phyloP scores from a whole-genome alignment of 768 basidiomycete genomes.

The Leccinum aurantiacum region DNA sequence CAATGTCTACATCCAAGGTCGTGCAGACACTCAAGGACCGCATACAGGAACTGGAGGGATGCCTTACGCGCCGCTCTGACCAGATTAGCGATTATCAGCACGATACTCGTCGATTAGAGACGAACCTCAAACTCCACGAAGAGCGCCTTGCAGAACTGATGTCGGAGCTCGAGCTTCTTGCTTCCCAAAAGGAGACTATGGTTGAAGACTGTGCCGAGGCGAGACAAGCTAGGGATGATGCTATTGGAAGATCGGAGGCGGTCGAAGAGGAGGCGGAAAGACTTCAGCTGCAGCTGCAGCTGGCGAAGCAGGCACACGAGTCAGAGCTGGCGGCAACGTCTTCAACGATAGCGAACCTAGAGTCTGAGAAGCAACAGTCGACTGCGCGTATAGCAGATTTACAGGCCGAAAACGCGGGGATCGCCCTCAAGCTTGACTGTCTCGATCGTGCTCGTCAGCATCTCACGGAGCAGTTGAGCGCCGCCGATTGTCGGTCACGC shows the following conservation, averaged over 20 bases:
- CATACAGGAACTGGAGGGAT: slow-evolving; percentile 65
- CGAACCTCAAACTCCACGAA: slow-evolving; percentile 71
- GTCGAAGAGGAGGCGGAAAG: slow-evolving; percentile 62
- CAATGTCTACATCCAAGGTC: slow-evolving; percentile 58
- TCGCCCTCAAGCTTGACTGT: slow-evolving; percentile 16
- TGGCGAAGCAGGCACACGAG: slow-evolving; percentile 29
- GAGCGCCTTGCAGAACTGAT: slow-evolving; percentile 72
- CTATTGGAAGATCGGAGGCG: slow-evolving; percentile 53
- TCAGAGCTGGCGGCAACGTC: slow-evolving; percentile 39
- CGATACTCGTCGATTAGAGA: slow-evolving; percentile 74
- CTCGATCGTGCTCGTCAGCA: slow-evolving; percentile 10
- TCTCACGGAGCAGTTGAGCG: slow-evolving; percentile 13
- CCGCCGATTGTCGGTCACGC: slow-evolving; percentile 5
- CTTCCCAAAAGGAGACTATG: slow-evolving; percentile 74
- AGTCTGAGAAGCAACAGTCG: slow-evolving; percentile 32
- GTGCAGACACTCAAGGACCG: slow-evolving; percentile 57
- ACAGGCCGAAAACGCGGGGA: slow-evolving; percentile 16
- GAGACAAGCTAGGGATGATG: slow-evolving; percentile 68
- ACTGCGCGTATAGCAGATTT: slow-evolving; percentile 15
- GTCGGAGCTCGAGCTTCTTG: slow-evolving; percentile 62
- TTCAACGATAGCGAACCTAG: slow-evolving; percentile 39
- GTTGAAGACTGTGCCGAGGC: slow-evolving; percentile 83
- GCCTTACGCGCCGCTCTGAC: slow-evolving; percentile 65
- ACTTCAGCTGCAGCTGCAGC: slow-evolving; percentile 31
- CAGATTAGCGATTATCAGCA: slow-evolving; percentile 79